phyloP scores from a whole-genome alignment of 2,329 filamentous ascomycete genomes.

The Coniochaeta hoffmannii region DNA sequence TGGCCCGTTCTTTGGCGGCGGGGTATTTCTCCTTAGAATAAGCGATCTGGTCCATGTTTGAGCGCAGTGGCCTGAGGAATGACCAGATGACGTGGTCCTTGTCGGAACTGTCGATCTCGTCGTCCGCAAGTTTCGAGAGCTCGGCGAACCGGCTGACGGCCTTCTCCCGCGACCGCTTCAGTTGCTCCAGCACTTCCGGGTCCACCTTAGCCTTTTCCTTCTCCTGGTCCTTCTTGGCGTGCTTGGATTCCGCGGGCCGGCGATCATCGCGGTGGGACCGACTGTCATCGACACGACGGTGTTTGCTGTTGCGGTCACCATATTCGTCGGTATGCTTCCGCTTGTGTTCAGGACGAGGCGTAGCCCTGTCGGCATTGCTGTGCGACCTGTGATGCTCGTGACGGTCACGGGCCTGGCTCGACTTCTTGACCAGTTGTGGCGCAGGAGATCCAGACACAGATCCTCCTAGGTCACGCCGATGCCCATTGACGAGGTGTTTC shows the following conservation, averaged over 20 bases:
- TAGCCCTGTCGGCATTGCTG: constrained; percentile 41
- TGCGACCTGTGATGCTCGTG: constrained; percentile 43
- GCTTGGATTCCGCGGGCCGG: constrained; percentile 14
- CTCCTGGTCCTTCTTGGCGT: constrained; percentile 27
- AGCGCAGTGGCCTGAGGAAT: constrained; percentile 26
- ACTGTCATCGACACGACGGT: constrained; percentile 41
- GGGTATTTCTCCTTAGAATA: constrained; percentile 24
- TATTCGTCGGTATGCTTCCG: constrained; percentile 51
- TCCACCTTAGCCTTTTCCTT: constrained; percentile 29
- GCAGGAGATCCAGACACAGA: constrained; percentile 67
- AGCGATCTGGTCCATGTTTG: constrained; percentile 29
- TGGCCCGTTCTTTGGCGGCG: constrained; percentile 23
- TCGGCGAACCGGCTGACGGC: constrained; percentile 29
- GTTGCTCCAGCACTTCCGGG: constrained; percentile 25
- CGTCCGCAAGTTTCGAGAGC: constrained; percentile 26
- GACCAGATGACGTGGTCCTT: constrained; percentile 30
- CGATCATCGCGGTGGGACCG: constrained; percentile 28
- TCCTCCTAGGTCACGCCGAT: constrained; percentile 51
- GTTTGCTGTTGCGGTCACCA: constrained; percentile 42
- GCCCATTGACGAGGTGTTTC: constrained; percentile 63
- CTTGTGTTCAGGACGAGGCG: constrained; percentile 48
- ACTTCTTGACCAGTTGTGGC: constrained; percentile 44
- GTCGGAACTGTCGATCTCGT: constrained; percentile 24
- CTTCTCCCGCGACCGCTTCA: constrained; percentile 24
- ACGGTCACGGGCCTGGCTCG: constrained; percentile 37